Conservation (phyloP, 108 stramenopile genomes). For the Nannochloropsis salina region DNA sequence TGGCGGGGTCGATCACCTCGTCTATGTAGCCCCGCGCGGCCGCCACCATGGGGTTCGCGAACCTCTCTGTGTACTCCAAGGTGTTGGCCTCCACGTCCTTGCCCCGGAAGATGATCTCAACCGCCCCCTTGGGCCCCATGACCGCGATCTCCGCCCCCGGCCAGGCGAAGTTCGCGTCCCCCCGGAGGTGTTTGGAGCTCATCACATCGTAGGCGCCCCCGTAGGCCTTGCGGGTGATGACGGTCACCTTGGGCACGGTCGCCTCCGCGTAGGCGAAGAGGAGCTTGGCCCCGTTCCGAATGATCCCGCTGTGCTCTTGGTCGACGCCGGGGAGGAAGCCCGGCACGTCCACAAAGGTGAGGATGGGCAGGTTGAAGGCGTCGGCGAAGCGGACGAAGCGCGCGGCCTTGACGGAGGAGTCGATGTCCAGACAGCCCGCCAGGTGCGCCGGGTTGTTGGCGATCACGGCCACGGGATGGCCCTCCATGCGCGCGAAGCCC, state of each 20-base stretch:
- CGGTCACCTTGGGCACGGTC: constrained; percentile 76
- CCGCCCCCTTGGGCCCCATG: constrained; percentile 99
- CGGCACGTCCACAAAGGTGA: constrained; percentile 99
- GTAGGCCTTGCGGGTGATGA: constrained; percentile 98
- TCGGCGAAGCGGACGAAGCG: constrained; percentile 87
- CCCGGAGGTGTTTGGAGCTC: constrained; percentile 93
- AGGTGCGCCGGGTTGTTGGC: constrained; percentile 93
- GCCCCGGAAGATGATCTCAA: constrained; percentile 96
- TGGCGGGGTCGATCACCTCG: constrained; percentile 87
- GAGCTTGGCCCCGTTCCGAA: constrained; percentile 93
- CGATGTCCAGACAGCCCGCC: constrained; percentile 97
- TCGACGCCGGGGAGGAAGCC: constrained; percentile 95
- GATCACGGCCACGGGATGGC: constrained; percentile 87
- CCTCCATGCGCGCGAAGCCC: constrained; percentile 89
- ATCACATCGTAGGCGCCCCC: constrained; percentile 99
- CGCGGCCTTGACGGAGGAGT: constrained; percentile 74
- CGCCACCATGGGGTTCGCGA: constrained; percentile 90
- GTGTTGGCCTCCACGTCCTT: constrained; percentile 86
- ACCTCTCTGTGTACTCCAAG: constrained; percentile 75
- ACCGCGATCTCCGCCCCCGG: constrained; percentile 83
- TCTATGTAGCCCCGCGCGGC: constrained; percentile 85
- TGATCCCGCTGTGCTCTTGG: constrained; percentile 71
- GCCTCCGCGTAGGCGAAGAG: constrained; percentile 98
- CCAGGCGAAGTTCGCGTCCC: constrained; percentile 98
- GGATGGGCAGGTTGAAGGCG: constrained; percentile 94